Evolutionary conservation across 2,329 filamentous ascomycete species (phyloP).

Genomic region (Exophiala aquamarina): DNA sequence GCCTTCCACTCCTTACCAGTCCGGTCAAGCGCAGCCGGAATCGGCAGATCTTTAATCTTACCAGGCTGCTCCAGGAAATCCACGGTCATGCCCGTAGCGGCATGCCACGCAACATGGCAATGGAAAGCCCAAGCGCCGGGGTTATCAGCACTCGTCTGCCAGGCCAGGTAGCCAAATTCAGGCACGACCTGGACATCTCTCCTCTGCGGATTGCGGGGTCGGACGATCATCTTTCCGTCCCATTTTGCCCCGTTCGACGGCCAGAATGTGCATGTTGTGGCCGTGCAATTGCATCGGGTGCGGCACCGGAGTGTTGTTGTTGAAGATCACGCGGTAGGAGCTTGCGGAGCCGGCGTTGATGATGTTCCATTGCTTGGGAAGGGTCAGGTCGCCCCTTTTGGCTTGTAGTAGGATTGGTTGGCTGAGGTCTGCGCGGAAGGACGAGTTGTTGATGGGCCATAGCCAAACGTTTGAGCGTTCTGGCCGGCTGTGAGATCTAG

Average conservation of each 20-base stretch:
- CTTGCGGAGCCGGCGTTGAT: slow-evolving; percentile 20
- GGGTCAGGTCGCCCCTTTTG: slow-evolving; percentile 9
- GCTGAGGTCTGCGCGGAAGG: slow-evolving; percentile 51
- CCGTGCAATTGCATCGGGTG: slow-evolving; percentile 39
- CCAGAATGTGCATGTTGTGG: slow-evolving; percentile 29
- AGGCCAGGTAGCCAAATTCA: slow-evolving; percentile 34
- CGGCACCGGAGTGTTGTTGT: slow-evolving; percentile 30
- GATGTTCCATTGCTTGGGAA: slow-evolving; percentile 17
- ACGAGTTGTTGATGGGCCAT: slow-evolving; percentile 32
- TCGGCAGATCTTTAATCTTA: slow-evolving; percentile 2
- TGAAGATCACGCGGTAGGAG: slow-evolving; percentile 18
- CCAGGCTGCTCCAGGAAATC: slow-evolving; percentile 30
- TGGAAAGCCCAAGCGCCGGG: slow-evolving; percentile 44
- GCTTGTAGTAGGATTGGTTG: slow-evolving; percentile 17
- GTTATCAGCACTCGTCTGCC: slow-evolving; percentile 44
- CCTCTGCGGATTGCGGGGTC: slow-evolving; percentile 36
- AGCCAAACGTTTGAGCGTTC: slow-evolving; percentile 28
- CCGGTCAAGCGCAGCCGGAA: slow-evolving; percentile 5
- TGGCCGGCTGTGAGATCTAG: slow-evolving; percentile 46
- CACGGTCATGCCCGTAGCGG: background rate
- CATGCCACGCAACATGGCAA: slow-evolving; percentile 38
- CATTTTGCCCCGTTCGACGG: slow-evolving; percentile 19
- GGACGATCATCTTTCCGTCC: slow-evolving; percentile 18
- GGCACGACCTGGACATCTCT: slow-evolving; percentile 40
- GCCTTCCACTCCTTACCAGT: slow-evolving; percentile 9